phyloP scores from a whole-genome alignment of 805 yeast species.

The Metschnikowia rubicola region DNA sequence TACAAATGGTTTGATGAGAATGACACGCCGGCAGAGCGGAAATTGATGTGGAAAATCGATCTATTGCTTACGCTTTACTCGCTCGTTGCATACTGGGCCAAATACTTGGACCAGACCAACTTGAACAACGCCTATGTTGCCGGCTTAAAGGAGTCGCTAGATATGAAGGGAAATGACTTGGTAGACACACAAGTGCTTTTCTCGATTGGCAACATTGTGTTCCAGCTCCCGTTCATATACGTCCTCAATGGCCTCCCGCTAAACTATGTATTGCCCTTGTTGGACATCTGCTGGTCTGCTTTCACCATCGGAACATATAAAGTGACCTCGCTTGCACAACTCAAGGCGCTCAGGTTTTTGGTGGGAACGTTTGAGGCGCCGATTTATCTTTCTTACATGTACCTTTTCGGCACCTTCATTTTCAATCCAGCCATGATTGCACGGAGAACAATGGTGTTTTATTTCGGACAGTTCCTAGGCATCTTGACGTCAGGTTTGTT shows the following conservation, averaged over 20 bases:
- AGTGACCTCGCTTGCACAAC: conserved; percentile 17
- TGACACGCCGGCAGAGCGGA: conserved; percentile 27
- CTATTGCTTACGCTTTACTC: conserved; percentile 24
- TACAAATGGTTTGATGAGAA: conserved; percentile 29
- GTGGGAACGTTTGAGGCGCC: conserved; percentile 26
- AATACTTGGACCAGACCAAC: conserved; percentile 23
- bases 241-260: conserved; percentile 22
- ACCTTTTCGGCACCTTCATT: conserved; percentile 21
- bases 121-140: conserved; percentile 27
- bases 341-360: conserved; percentile 25
- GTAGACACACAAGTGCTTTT: conserved; percentile 25
- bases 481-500: conserved; percentile 28
- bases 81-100: conserved; percentile 32
- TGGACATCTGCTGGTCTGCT: conserved; percentile 22
- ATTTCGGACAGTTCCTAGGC: conserved; percentile 29
- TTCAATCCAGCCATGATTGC: conserved; percentile 24
- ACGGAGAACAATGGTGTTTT: conserved; percentile 25
- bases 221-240: conserved; percentile 24
- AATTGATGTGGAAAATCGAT: conserved; percentile 29
- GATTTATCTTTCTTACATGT: conserved; percentile 26
- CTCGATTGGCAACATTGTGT: conserved; percentile 23
- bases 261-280: conserved; percentile 19
- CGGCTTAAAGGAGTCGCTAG: conserved; percentile 22
- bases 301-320: conserved; percentile 22
- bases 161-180: conserved; percentile 28